Conservation (phyloP, 176 grass and related monocot species). For the Melocanna baccifera region DNA sequence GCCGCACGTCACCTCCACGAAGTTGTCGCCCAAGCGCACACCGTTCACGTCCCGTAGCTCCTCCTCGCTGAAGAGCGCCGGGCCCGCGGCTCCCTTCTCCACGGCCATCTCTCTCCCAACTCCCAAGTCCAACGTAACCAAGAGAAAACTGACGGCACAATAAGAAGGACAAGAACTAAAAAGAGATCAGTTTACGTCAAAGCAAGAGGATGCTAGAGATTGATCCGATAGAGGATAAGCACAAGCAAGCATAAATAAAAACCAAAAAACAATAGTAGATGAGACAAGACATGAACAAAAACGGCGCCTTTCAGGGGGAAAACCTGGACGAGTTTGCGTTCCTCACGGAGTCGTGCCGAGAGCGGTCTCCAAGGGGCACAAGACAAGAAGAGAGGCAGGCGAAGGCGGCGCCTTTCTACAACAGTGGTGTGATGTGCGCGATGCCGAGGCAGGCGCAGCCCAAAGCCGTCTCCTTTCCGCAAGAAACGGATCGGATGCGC, state of each 20-base stretch:
- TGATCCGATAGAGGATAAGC: background rate
- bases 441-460: background rate
- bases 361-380: background rate
- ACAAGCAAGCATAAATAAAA: background rate
- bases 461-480: background rate
- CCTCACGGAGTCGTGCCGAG: background rate
- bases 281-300: background rate
- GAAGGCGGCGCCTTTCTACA: slow-evolving; percentile 18
- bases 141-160: background rate
- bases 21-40: slow-evolving; percentile 37
- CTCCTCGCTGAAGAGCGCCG: slow-evolving; percentile 54
- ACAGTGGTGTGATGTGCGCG: background rate
- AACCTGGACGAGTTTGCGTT: background rate
- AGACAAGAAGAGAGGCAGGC: background rate
- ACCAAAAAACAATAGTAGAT: background rate
- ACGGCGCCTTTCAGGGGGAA: background rate
- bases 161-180: no score
- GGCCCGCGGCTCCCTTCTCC: background rate
- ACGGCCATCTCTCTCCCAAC: slow-evolving; percentile 17
- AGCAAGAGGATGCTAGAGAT: background rate
- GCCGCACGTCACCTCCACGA: slow-evolving; percentile 56
- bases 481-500: background rate
- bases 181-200: no score
- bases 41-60: slow-evolving; percentile 50
- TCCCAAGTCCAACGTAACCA: background rate